phyloP scores from a whole-genome alignment of 2,329 filamentous ascomycete genomes.

The Cytospora leucostoma region DNA sequence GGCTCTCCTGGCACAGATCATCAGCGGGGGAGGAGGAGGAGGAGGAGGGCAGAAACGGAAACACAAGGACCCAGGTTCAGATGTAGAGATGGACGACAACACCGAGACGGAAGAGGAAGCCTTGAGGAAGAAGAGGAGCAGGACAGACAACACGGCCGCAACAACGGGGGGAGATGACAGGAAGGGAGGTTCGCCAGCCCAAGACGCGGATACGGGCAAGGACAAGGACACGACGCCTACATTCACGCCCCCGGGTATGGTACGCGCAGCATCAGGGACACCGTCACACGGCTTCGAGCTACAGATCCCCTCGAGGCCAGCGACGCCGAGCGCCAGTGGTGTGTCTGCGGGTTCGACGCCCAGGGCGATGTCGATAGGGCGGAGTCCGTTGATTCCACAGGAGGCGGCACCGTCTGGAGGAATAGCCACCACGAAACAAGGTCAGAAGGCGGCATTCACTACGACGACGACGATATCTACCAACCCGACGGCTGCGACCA shows the following conservation, averaged over 20 bases:
- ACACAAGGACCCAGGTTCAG: constrained; percentile 35
- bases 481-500: constrained; percentile 27
- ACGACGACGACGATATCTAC: constrained; percentile 25
- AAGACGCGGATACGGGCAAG: constrained; percentile 16
- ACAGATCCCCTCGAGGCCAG: constrained; percentile 64
- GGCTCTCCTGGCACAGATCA: constrained; percentile 28
- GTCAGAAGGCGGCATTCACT: constrained; percentile 20
- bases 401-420: constrained; percentile 23
- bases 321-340: constrained; percentile 53
- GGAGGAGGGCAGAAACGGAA: constrained; percentile 34
- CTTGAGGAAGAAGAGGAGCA: constrained; percentile 49
- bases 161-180: constrained; percentile 1
- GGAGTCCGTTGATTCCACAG: constrained; percentile 42
- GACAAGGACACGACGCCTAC: constrained; percentile 29
- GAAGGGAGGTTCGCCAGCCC: constrained; percentile 1
- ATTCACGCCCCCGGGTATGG: constrained; percentile 45
- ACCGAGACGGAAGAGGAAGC: constrained; percentile 36
- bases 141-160: constrained; percentile 35
- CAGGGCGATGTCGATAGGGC: constrained; percentile 39
- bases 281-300: constrained; percentile 60
- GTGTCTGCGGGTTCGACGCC: constrained; percentile 47
- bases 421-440: neutral
- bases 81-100: constrained; percentile 38
- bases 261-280: constrained; percentile 52
- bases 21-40: constrained; percentile 8